These are phyloP conservation scores for Fraxinus angustifolia DNA, from an alignment of 305 asterid genomes.

Conservation along the genomic window DNA sequence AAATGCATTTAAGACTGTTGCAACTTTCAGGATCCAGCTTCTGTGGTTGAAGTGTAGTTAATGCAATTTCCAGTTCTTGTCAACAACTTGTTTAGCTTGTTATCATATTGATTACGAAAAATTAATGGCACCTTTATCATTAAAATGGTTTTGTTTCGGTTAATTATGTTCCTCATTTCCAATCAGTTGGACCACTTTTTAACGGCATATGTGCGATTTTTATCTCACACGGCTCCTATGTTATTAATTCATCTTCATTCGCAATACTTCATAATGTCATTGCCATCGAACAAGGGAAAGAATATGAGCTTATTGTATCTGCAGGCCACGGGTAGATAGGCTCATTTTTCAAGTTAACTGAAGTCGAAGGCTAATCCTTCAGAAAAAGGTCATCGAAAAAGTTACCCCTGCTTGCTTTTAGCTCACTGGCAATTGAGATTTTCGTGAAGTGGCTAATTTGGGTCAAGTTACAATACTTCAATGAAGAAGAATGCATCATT, in stretches of 20 bases:
- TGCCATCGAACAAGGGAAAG: neutral
- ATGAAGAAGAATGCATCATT: neutral
- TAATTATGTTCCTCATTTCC: neutral
- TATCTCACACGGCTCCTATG: neutral
- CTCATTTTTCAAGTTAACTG: neutral
- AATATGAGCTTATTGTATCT: neutral
- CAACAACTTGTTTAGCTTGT: neutral
- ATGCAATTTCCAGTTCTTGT: neutral
- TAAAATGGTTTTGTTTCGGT: neutral
- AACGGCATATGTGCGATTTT: neutral
- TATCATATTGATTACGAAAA: neutral
- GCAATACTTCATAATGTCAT: neutral
- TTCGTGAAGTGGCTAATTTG: neutral
- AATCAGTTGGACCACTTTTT: neutral
- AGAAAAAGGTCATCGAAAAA: neutral
- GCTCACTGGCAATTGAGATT: neutral
- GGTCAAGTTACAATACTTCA: neutral
- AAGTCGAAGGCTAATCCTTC: neutral
- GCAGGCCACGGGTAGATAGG: neutral
- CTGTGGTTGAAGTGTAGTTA: neutral
- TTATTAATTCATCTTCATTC: neutral
- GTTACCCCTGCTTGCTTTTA: neutral
- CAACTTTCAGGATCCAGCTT: neutral
- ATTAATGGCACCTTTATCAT: slow-evolving; percentile 16
- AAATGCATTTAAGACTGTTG: neutral